Percentiles rank a stretch among this genome's conserved stretches.
phyloP scores from a whole-genome alignment of 1,139 yeast species.

The Lodderomyces margitis region DNA sequence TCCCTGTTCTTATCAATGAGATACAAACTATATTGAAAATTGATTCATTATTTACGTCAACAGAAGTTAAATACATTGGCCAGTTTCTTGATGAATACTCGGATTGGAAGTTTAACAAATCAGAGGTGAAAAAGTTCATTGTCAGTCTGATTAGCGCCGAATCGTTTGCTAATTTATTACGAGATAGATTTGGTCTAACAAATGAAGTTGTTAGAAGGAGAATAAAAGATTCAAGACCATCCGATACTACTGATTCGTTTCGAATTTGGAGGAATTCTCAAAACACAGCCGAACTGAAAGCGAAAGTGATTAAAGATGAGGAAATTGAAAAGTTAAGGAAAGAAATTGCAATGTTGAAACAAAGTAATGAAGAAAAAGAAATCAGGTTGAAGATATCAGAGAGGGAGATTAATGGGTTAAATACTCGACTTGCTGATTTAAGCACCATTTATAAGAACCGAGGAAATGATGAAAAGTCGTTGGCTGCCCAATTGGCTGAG shows the following conservation, averaged over 20 bases:
- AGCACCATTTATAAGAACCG: background rate
- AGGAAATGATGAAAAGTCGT: background rate
- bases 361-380: background rate
- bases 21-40: slow-evolving; percentile 25
- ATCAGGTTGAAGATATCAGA: background rate
- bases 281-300: slow-evolving; percentile 10
- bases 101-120: slow-evolving; percentile 24
- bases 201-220: slow-evolving; percentile 15
- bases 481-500: slow-evolving; percentile 2
- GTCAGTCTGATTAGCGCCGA: slow-evolving; percentile 25
- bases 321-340: slow-evolving; percentile 22
- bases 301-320: slow-evolving; percentile 21
- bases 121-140: slow-evolving; percentile 30
- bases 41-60: slow-evolving; percentile 22
- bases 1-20: slow-evolving; percentile 26
- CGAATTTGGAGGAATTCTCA: background rate
- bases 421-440: background rate
- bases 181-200: slow-evolving; percentile 23
- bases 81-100: slow-evolving; percentile 30
- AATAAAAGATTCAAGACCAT: slow-evolving; percentile 4
- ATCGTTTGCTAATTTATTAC: slow-evolving; percentile 25
- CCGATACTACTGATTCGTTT: background rate
- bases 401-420: background rate
- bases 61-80: slow-evolving; percentile 26
- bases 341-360: slow-evolving; percentile 2